Evolutionary conservation across 2,329 filamentous ascomycete genomes (phyloP).

Genomic region (Lasiodiplodia gonubiensis): DNA sequence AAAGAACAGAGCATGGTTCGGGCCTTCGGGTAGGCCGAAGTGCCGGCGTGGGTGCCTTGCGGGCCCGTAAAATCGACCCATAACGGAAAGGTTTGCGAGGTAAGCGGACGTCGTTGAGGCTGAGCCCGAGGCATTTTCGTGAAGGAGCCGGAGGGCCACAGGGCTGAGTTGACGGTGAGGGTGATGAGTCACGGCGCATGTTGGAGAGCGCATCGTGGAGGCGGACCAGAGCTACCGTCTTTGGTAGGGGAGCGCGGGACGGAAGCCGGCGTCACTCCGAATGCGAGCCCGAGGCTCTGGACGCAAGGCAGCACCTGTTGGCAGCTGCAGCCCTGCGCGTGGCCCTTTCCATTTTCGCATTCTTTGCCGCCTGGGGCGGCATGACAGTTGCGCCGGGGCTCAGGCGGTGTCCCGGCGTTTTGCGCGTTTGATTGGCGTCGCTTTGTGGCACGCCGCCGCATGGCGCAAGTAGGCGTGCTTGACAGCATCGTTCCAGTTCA

Average conservation of each 20-base stretch:
- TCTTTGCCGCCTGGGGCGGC: neutral
- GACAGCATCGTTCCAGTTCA: neutral
- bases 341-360: neutral
- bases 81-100: neutral
- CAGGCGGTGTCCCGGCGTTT: neutral
- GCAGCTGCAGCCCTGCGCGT: neutral
- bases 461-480: neutral
- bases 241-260: no score
- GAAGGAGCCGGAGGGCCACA: neutral
- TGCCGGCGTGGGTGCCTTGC: neutral
- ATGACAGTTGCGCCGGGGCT: neutral
- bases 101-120: neutral
- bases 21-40: slow-evolving; percentile 3
- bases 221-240: neutral
- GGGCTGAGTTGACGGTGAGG: neutral
- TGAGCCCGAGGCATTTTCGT: neutral
- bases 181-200: slow-evolving; percentile 5
- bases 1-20: slow-evolving; percentile 1
- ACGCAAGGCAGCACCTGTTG: slow-evolving; percentile 7
- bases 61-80: neutral
- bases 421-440: slow-evolving; percentile 7
- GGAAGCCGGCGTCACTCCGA: neutral
- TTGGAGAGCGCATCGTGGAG: neutral
- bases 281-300: neutral
- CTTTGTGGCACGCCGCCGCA: slow-evolving; percentile 4